These are phyloP conservation scores for Primulina tabacum DNA, from an alignment of 257 asterid species.

Conservation along the genomic window DNA sequence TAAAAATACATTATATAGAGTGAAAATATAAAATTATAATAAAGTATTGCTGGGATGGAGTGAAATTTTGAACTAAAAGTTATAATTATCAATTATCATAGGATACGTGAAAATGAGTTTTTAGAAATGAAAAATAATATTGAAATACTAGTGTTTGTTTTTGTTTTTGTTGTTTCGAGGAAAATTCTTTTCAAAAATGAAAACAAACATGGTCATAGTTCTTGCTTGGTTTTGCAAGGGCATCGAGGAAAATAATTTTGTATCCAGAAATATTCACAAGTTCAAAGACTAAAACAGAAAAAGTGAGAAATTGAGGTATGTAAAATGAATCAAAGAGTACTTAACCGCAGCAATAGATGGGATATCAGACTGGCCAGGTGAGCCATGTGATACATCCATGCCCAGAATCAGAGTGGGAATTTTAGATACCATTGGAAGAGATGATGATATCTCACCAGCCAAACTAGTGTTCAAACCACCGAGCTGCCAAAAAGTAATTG, in stretches of 20 bases:
- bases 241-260: not conserved
- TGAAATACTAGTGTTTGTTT: too few relatives aligned
- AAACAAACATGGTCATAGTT: not conserved
- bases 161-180: too few relatives aligned
- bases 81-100: too few relatives aligned
- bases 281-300: not conserved
- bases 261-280: not conserved
- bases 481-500: conserved; percentile 45
- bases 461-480: conserved; percentile 87
- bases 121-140: too few relatives aligned
- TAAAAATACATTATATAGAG: too few relatives aligned
- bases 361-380: conserved; percentile 91
- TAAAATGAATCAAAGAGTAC: not conserved
- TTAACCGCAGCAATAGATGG: conserved; percentile 96
- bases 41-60: too few relatives aligned
- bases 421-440: conserved; percentile 67
- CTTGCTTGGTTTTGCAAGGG: not conserved
- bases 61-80: too few relatives aligned
- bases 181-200: too few relatives aligned
- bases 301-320: not conserved
- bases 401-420: conserved; percentile 81
- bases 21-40: too few relatives aligned
- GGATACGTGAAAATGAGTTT: too few relatives aligned
- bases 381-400: conserved; percentile 96
- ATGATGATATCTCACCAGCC: conserved; percentile 53